Percentiles rank a stretch among this genome's conserved stretches.
Conservation (phyloP, 2,329 filamentous ascomycete species). For the Beauveria asiatica region DNA sequence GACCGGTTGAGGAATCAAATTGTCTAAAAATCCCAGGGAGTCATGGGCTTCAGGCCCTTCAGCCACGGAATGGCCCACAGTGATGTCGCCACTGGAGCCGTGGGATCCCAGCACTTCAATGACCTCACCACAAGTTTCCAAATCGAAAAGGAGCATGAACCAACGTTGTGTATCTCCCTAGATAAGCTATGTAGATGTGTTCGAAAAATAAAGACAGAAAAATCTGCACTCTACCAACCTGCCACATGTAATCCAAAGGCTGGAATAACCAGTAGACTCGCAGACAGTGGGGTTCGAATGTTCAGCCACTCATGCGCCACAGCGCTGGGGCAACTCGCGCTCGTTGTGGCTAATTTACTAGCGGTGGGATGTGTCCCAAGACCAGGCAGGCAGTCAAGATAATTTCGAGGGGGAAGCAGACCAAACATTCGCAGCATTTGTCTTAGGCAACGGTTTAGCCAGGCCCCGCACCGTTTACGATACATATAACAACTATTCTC, state of each 20-base stretch:
- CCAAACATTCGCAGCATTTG: conserved; percentile 4
- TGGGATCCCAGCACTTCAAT: background rate
- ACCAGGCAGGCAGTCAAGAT: conserved; percentile 10
- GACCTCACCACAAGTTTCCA: background rate
- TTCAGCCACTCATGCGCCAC: conserved; percentile 8
- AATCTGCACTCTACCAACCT: too few species aligned
- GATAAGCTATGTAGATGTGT: too few species aligned
- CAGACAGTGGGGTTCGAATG: background rate
- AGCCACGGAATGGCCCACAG: conserved; percentile 5
- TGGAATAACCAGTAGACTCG: background rate
- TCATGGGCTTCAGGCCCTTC: conserved; percentile 1
- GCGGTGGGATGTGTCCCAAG: conserved; percentile 8
- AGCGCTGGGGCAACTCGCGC: background rate
- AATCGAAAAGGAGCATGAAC: background rate
- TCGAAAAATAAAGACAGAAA: background rate
- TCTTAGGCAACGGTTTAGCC: conserved; percentile 8
- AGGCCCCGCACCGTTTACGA: background rate
- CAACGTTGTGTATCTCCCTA: too few species aligned
- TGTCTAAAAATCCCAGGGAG: background rate
- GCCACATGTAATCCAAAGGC: background rate
- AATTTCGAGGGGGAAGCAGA: conserved; percentile 2
- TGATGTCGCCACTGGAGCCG: conserved; percentile 2
- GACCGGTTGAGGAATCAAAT: conserved; percentile 10
- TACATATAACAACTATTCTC: background rate
- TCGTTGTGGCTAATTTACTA: background rate